Evolutionary conservation across 139 green algal species (phyloP), one percentile per base, ranked within the genome.

Genomic region (Desmodesmus armatus): DNA sequence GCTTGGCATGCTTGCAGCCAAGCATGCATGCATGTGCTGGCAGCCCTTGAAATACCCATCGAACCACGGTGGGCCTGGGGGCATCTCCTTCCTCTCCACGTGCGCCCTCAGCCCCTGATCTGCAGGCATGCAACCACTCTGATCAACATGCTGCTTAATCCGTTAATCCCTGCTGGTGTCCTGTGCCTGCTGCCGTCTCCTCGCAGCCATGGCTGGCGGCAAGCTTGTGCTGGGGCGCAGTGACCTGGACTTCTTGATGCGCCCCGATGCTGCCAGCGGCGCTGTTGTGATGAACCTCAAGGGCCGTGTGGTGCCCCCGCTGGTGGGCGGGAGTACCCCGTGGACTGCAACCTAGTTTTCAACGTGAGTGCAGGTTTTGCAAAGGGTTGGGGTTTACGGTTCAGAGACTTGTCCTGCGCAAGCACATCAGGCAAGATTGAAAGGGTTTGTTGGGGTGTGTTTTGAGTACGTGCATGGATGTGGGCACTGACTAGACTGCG

Each of bases 301-400:
- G 73, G 73, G 73, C 49, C 73, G 73, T 17, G 15, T 80, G 3
- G 73, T 80, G 29, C 73, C 73, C 3, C 11, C 31, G 43, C 31
- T 23, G 73, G 73, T 15, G 73, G 73, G 29, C 49, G 73, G 2
- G 73, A 80, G 49, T 67, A 47, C 41, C 73, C 66, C 5, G 6
- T 66, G 25, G 73, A 80, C 47, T 80, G 73, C 73, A 80, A 66
- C 73, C 49, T 80, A 31, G 19, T 66, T 0, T 66, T 49, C n/a
- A 80, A 80, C 27, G 73, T 80, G 47, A 80, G 73, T 37, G 29
- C 62, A 71, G 62, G 25, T 41, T 7, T 5, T 27, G 6, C 62
- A 71, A 43, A 9, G 3, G 25, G 13, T 35, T 29, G 19, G 21
- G 3, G 13, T 11, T 67, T 3, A 37, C 21, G 27, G 55, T 19